phyloP scores from a whole-genome alignment of 2,329 filamentous ascomycete genomes.

The Trichoderma koningiopsis region DNA sequence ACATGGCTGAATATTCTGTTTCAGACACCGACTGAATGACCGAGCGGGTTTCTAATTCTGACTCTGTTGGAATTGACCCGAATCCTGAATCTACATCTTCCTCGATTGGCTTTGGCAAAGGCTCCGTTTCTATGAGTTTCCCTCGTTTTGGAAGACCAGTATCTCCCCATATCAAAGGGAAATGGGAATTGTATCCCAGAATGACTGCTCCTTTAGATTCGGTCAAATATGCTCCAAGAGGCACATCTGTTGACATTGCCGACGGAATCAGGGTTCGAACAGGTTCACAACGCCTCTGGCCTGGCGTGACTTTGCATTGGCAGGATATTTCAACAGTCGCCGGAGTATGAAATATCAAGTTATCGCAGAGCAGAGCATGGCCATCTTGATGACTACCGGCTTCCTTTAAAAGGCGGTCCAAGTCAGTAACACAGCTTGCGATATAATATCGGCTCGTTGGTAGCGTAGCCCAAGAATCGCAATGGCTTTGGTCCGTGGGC shows the following conservation, averaged over 20 bases:
- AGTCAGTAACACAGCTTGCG: not conserved
- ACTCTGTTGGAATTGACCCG: not conserved
- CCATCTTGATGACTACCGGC: not conserved
- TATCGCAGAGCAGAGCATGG: not conserved
- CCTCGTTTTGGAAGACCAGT: not conserved
- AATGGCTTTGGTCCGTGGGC: not conserved
- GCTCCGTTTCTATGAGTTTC: not conserved
- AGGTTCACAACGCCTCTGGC: not conserved
- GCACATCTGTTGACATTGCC: not conserved
- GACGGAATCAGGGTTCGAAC: not conserved
- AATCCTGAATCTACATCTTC: not conserved
- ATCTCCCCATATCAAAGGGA: not conserved
- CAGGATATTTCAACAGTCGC: not conserved
- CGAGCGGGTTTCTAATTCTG: not conserved
- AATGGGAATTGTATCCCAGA: not conserved
- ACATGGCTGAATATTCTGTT: not conserved
- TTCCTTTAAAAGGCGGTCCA: not conserved
- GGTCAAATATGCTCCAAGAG: too few relatives aligned
- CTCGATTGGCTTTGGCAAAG: fast-evolving
- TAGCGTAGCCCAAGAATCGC: not conserved
- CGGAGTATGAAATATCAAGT: not conserved
- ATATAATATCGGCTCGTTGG: not conserved
- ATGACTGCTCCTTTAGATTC: too few relatives aligned
- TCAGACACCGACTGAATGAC: not conserved
- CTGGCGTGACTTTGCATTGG: not conserved